These are phyloP conservation scores for Oxyria digyna DNA, from an alignment of 148 eudicot genomes.

Conservation along the genomic window DNA sequence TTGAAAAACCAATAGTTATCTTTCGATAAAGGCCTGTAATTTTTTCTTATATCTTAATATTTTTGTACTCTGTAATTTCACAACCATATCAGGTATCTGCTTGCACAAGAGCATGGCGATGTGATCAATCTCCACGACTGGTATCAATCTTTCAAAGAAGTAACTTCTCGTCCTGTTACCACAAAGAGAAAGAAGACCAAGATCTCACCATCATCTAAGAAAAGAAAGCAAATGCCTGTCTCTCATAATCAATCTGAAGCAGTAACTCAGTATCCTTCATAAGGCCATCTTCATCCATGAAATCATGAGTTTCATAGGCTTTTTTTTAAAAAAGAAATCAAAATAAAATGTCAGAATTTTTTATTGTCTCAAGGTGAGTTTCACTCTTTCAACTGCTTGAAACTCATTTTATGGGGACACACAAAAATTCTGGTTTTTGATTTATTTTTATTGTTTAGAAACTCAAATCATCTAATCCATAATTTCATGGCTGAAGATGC, in stretches of 20 bases:
- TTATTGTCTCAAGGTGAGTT: too few species aligned
- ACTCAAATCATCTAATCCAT: too few species aligned
- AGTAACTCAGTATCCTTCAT: conserved; percentile 67
- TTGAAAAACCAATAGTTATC: not conserved
- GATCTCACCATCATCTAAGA: conserved; percentile 56
- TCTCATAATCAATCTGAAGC: conserved; percentile 40
- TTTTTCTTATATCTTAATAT: not conserved
- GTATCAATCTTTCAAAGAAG: conserved; percentile 74
- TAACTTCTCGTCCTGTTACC: conserved; percentile 18
- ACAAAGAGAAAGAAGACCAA: conserved; percentile 39
- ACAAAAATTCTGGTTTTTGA: too few species aligned
- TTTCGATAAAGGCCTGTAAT: too few species aligned
- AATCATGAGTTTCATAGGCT: too few species aligned
- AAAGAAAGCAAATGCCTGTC: conserved; percentile 31
- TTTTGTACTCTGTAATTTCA: not conserved
- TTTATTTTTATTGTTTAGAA: too few species aligned
- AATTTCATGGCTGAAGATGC: too few species aligned
- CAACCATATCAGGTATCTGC: conserved; percentile 26
- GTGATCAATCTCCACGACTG: conserved; percentile 84
- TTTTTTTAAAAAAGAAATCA: too few species aligned
- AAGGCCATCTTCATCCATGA: too few species aligned
- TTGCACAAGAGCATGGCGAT: conserved; percentile 97
- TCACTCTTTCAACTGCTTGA: too few species aligned
- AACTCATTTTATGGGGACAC: too few species aligned
- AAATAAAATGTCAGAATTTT: too few species aligned